Evolutionary conservation across 495 filamentous ascomycete species (phyloP).

Genomic region (Schizothecium vesticola): DNA sequence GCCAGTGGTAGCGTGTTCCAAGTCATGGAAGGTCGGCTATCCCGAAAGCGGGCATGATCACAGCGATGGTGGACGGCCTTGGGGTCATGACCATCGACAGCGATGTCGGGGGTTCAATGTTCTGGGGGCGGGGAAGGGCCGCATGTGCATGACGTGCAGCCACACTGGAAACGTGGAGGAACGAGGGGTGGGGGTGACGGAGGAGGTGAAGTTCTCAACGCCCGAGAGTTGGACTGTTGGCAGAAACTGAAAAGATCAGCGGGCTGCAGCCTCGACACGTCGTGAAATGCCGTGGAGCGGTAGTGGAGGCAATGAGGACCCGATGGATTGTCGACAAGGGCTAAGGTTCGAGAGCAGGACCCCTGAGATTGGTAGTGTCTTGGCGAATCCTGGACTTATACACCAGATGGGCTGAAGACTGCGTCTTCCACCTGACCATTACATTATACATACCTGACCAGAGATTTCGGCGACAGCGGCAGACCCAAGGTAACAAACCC

Average conservation of each 20-base stretch:
- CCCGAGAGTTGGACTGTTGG: background rate
- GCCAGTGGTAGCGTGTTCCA: background rate
- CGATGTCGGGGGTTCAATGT: background rate
- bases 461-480: background rate
- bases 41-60: background rate
- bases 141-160: background rate
- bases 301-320: background rate
- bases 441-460: too few relatives aligned
- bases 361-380: background rate
- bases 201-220: background rate
- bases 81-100: background rate
- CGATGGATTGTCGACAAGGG: background rate
- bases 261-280: background rate
- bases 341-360: background rate
- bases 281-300: background rate
- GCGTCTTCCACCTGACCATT: background rate
- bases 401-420: background rate
- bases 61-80: background rate
- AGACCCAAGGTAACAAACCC: background rate
- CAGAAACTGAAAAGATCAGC: background rate
- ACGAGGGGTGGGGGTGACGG: background rate
- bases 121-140: background rate
- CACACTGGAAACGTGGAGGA: background rate
- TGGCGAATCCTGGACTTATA: background rate
- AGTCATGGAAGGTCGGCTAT: background rate